phyloP scores from a whole-genome alignment of 768 basidiomycete genomes.

The Austroboletus eburneus region DNA sequence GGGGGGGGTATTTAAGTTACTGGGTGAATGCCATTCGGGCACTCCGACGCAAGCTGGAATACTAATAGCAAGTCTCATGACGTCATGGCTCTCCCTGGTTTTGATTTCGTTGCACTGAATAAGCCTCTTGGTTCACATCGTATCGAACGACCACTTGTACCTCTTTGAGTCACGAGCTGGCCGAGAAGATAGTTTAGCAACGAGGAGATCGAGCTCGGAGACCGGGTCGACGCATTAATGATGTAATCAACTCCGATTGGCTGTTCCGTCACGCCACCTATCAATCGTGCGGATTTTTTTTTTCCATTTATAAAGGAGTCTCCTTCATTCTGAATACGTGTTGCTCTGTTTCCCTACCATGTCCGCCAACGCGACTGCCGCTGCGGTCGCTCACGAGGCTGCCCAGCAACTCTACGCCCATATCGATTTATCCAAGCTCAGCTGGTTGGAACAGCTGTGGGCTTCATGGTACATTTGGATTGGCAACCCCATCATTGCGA shows the following conservation, averaged over 20 bases:
- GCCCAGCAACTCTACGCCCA: constrained; percentile 49
- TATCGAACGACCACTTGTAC: too few relatives aligned
- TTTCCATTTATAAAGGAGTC: constrained; percentile 11
- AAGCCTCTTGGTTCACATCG: too few relatives aligned
- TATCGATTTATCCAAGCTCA: constrained; percentile 57
- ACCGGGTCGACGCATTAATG: neutral
- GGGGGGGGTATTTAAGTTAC: too few relatives aligned
- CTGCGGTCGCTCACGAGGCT: constrained; percentile 19
- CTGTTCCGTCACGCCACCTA: constrained; percentile 24
- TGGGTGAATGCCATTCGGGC: too few relatives aligned
- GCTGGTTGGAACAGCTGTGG: constrained; percentile 78
- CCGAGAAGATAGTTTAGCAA: too few relatives aligned
- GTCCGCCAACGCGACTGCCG: constrained; percentile 41
- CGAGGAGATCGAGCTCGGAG: too few relatives aligned
- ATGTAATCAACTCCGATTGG: constrained; percentile 26
- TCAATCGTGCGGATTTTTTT: constrained; percentile 8
- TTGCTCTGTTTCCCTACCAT: constrained; percentile 25
- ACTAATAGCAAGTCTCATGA: too few relatives aligned
- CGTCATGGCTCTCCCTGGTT: too few relatives aligned
- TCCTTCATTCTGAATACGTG: too few relatives aligned
- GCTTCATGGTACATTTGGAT: constrained; percentile 81
- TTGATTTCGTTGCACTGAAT: too few relatives aligned
- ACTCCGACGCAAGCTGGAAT: too few relatives aligned
- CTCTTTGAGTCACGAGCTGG: too few relatives aligned
- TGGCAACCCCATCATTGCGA: constrained; percentile 88